Evolutionary conservation across 805 yeast genomes (phyloP).

Genomic region (Wickerhamiella slavikovae): DNA sequence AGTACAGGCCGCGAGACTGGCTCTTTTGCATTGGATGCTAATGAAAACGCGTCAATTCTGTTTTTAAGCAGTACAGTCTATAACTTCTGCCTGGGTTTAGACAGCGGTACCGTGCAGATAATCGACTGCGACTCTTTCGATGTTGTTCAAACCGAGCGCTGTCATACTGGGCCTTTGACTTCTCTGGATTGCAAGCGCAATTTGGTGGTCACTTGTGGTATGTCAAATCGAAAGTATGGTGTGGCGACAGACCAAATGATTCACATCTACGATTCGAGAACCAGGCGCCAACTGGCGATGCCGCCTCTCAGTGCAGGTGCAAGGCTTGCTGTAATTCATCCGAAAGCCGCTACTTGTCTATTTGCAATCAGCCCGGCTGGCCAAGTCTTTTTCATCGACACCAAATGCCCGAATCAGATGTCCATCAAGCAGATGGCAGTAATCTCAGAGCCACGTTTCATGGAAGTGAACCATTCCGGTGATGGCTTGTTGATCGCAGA

Average conservation of each 20-base stretch:
- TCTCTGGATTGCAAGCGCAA: slow-evolving; percentile 20
- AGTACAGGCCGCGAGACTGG: slow-evolving; percentile 20
- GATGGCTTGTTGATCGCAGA: slow-evolving; percentile 58
- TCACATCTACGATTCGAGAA: slow-evolving; percentile 58
- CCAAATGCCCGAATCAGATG: slow-evolving; percentile 53
- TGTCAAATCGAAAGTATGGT: slow-evolving; percentile 40
- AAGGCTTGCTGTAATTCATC: slow-evolving; percentile 63
- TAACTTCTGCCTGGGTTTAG: slow-evolving; percentile 17
- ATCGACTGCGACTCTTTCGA: slow-evolving; percentile 19
- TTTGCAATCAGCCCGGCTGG: slow-evolving; percentile 59
- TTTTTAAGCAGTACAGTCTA: slow-evolving; percentile 16
- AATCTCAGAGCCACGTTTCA: slow-evolving; percentile 23
- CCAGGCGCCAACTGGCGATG: slow-evolving; percentile 53
- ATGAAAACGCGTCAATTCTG: slow-evolving; percentile 10
- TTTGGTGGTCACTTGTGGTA: slow-evolving; percentile 48
- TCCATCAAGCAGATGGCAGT: slow-evolving; percentile 48
- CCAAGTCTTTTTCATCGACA: slow-evolving; percentile 68
- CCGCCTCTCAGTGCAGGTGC: slow-evolving; percentile 85
- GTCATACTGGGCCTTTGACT: slow-evolving; percentile 21
- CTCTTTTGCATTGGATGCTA: slow-evolving; percentile 11
- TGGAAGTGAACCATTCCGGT: slow-evolving; percentile 49
- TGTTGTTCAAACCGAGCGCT: slow-evolving; percentile 12
- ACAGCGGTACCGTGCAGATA: slow-evolving; percentile 17
- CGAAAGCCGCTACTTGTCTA: slow-evolving; percentile 60
- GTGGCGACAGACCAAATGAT: slow-evolving; percentile 59